Evolutionary conservation across 208 protist species (phyloP).

Genomic region (Trypanosoma avium): DNA sequence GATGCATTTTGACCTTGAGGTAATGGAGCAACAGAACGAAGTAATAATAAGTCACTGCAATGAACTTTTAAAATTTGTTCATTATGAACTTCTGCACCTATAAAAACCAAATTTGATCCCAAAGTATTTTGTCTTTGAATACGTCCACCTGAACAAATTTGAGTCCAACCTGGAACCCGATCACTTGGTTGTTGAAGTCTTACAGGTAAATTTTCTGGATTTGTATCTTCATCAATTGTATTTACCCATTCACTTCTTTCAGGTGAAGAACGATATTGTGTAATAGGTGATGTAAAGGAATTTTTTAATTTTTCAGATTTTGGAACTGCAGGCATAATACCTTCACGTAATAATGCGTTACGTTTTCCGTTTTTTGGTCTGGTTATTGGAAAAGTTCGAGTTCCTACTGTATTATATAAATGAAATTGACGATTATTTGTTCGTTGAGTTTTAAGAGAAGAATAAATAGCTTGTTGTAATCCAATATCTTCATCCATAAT

Average conservation of each 20-base stretch:
- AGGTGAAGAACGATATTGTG: constrained; percentile 2
- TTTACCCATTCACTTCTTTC: constrained; percentile 7
- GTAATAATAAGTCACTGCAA: constrained; percentile 28
- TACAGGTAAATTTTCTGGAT: background rate
- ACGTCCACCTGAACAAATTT: constrained; percentile 28
- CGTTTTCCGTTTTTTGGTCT: constrained; percentile 20
- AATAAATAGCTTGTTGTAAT: constrained; percentile 32
- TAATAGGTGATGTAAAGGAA: background rate
- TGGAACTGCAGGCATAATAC: constrained; percentile 30
- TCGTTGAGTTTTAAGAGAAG: constrained; percentile 17
- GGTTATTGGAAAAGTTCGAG: background rate
- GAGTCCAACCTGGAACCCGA: constrained; percentile 28
- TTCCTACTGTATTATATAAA: background rate
- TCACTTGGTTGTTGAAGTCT: constrained; percentile 28
- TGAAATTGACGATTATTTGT: background rate
- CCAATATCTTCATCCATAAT: constrained; percentile 27
- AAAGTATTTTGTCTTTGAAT: constrained; percentile 32
- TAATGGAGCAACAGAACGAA: constrained; percentile 26
- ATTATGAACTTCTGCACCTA: constrained; percentile 24
- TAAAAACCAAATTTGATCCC: constrained; percentile 29
- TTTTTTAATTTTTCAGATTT: background rate
- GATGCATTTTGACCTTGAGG: constrained; percentile 10
- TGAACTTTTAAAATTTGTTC: constrained; percentile 17
- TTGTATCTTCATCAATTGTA: constrained; percentile 11
- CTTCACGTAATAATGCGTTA: constrained; percentile 28